Evolutionary conservation across 2,329 filamentous ascomycete species (phyloP), one percentile per base, ranked within the genome.

Genomic region (Cladosporium sp.): DNA sequence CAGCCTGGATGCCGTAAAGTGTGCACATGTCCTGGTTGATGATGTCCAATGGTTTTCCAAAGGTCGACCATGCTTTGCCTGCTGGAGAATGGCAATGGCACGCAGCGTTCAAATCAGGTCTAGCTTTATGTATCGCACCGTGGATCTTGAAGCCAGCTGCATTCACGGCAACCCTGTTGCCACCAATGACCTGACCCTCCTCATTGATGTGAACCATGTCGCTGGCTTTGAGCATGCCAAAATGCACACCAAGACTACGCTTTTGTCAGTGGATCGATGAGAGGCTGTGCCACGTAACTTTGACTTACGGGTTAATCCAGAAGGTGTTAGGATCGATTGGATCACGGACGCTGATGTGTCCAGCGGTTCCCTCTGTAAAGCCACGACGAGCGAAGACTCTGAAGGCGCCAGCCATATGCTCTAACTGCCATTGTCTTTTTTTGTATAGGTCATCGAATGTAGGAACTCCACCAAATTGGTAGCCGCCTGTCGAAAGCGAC

Each of bases 141-240:
- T 73, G 72, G 30, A 73, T 74, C 38, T 66, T 63, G 55, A 71
- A 73, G 1, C 65, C 71, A 1, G 72, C 70, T 0, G 64, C 59
- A 51, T 74, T 72, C 27, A 72, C 60, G 7, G 62, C 55, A 18
- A 63, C 62, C 43, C 63, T 57, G 18, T 65, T 59, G n/a, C 65
- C 67, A 11, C 62, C 64, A n/a, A 71, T 61, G 13, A 71, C 63
- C 11, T 68, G 59, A 4, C 71, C 72, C 13, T 69, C 51, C 20
- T 70, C 61, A 43, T 72, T 61, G 2, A 75, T 67, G 7, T 59
- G 62, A 7, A 74, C 67, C 47, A 75, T 62, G 50, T 75, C 71
- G 1, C 61, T 65, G 5, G 63, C 65, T 27, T 61, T 69, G 16
- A 75, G 60, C 7, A 67, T 55, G 18, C 60, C 62, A 52, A 72